Base-by-base conservation (phyloP, 2,329 filamentous ascomycete species). In the Ciborinia camelliae region DNA sequence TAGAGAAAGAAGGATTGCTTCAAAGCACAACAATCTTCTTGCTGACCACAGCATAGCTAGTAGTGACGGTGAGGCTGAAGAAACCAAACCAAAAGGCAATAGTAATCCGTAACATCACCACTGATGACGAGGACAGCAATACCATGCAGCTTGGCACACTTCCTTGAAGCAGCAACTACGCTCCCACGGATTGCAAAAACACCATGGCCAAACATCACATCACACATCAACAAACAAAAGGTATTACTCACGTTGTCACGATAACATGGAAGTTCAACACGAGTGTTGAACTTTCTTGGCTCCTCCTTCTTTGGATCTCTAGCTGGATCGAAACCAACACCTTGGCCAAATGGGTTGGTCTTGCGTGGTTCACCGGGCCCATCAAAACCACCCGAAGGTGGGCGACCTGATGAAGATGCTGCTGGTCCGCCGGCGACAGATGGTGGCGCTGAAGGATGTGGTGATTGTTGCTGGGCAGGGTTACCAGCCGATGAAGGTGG, bases 211-310 rank as follows among this genome's bases (percentile, higher is more conserved):
- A 52, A 39, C 35, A 55, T 10, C n/a, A 28, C 5, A 15, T 35
- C 32, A 41, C 30, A 47, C 8, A 62, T 47, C 6, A 55, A 8
- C 2, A 35, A 43, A 23, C 26, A 37, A 57, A 26, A 47, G 9
- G 5, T 28, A 15, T 47, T 18, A 48, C 63, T 65, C 28, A 62
- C 61, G 26, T 51, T 61, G 32, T 65, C 63, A 26, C 58, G 47
- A 23, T 61, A 65, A 8, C 39, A 39, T 4, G 55, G 63, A 0
- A 88, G 71, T 62, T 88, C 86, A 68, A 87, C 77, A 7, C 84
- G 82, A 66, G 62, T 70, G 32, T 79, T 80, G 66, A 75, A 75
- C 35, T 80, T 70, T 30, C 63, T 43, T 23, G 65, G 6, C 71
- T 68, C 18, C 73, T 48, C 18, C 58, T 67, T n/a, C 4, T 74